These are phyloP conservation scores for Penicillium hordei DNA, from an alignment of 2,329 filamentous ascomycete genomes.

Conservation along the genomic window DNA sequence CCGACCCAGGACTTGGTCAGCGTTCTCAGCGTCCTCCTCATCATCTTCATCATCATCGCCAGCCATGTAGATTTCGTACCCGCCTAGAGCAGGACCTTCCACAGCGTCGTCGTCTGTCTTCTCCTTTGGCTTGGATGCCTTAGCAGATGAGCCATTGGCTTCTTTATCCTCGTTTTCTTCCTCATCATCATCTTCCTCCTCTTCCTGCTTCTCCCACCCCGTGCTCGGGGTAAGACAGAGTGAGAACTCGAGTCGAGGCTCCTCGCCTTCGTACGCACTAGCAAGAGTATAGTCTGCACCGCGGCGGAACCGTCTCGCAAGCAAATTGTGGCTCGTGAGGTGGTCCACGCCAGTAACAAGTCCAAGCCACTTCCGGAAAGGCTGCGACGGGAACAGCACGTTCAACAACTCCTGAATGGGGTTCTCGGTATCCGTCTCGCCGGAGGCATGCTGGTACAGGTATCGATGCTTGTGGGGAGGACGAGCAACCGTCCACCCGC, in stretches of 20 bases:
- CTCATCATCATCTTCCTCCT: slow-evolving; percentile 52
- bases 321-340: slow-evolving; percentile 70
- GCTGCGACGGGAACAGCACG: slow-evolving; percentile 75
- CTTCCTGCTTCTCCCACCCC: slow-evolving; percentile 77
- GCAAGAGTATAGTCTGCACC: slow-evolving; percentile 92
- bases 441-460: slow-evolving; percentile 67
- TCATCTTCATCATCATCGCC: slow-evolving; percentile 68
- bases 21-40: slow-evolving; percentile 36
- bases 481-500: slow-evolving; percentile 71
- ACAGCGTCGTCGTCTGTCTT: slow-evolving; percentile 27
- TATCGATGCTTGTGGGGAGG: slow-evolving; percentile 96
- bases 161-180: slow-evolving; percentile 37
- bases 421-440: slow-evolving; percentile 34
- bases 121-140: slow-evolving; percentile 38
- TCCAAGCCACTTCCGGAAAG: slow-evolving; percentile 88
- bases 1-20: slow-evolving; percentile 33
- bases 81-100: slow-evolving; percentile 46
- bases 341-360: slow-evolving; percentile 70
- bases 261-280: slow-evolving; percentile 69
- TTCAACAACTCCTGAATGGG: slow-evolving; percentile 76
- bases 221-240: slow-evolving; percentile 79
- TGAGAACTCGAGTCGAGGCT: slow-evolving; percentile 81
- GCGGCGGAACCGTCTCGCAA: slow-evolving; percentile 83
- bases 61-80: slow-evolving; percentile 81
- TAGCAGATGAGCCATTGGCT: slow-evolving; percentile 18